Conservation (phyloP, 2,329 filamentous ascomycete genomes). For the Trichoderma sp. region DNA sequence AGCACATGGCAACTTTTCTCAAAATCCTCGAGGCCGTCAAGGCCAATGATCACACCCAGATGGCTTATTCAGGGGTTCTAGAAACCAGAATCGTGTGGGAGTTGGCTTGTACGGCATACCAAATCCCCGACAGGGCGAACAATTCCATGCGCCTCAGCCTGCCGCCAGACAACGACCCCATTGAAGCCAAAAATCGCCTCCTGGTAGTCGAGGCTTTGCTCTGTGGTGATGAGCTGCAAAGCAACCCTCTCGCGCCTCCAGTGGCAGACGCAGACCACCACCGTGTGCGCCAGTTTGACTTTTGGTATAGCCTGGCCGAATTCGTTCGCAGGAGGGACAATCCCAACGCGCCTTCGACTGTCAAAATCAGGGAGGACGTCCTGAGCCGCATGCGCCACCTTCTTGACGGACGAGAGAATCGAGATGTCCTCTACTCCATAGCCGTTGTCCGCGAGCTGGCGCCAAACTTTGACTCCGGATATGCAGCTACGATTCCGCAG, state of each 20-base stretch:
- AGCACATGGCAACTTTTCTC: constrained; percentile 66
- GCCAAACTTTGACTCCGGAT: constrained; percentile 60
- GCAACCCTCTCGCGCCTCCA: constrained; percentile 55
- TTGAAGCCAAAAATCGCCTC: constrained; percentile 67
- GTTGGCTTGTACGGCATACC: constrained; percentile 51
- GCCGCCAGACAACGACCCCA: constrained; percentile 56
- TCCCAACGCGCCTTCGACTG: constrained; percentile 41
- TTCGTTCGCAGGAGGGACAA: constrained; percentile 61
- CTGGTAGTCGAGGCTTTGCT: constrained; percentile 74
- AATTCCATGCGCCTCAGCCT: constrained; percentile 35
- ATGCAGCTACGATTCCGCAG: constrained; percentile 54
- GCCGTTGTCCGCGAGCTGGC: constrained; percentile 75
- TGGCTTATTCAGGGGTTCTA: constrained; percentile 53
- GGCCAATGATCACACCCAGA: constrained; percentile 50
- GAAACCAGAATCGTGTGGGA: constrained; percentile 62
- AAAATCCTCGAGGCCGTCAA: constrained; percentile 49
- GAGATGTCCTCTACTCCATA: constrained; percentile 87
- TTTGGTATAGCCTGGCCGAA: constrained; percentile 77
- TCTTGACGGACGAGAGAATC: constrained; percentile 78
- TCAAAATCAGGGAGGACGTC: constrained; percentile 61
- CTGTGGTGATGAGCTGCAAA: constrained; percentile 63
- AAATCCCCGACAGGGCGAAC: constrained; percentile 37
- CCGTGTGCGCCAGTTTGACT: constrained; percentile 65
- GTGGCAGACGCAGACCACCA: constrained; percentile 52
- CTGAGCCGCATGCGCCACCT: constrained; percentile 65